Evolutionary conservation across 306 rosid genomes (phyloP), one percentile per base, ranked within the genome.

Genomic region (Castanopsis chinensis): DNA sequence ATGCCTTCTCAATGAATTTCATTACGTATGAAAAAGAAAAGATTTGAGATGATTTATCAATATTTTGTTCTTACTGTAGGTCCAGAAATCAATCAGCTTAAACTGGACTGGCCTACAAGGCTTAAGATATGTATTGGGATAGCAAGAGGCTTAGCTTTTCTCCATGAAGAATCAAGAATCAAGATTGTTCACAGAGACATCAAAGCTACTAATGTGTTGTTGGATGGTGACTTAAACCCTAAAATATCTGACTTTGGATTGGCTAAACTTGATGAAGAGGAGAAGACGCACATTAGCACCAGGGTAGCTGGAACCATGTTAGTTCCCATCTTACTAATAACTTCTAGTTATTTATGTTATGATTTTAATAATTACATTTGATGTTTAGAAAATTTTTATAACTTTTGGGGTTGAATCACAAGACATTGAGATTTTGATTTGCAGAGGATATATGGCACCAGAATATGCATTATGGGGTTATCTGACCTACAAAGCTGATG

Each of bases 231-330:
- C 41, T 84, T 92, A 56, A 88, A 89, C 75, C 94, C 94, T 52
- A 92, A 91, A 76, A 92, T 91, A 73, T 90, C 97, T 0, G 93
- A 92, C 84, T 90, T 92, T 15, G 97, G 97, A 68, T 85, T 92
- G 85, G 96, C 97, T 63, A 91, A 74, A 84, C 95, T 85, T 55
- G 78, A 89, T 43, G 93, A 92, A 76, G 88, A 78, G 63, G 95
- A 81, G 83, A 90, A 90, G 87, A 80, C 92, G 6, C 93, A 41
- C 45, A 41, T 41, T 41, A 41, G 45, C 45, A 41, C 45, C 12
- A 41, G 12, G 45, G 45, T 41, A 92, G 96, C 97, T 0, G 97
- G 96, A 76, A 92, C 71, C 7, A 32, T 64, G 71, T 27, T 18
- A 30, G 71, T 28, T 3, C 0, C 41, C 14, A 69, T 52, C 65